Evolutionary conservation across 768 basidiomycete genomes (phyloP).

Genomic region (Thelephora aurantiotincta): DNA sequence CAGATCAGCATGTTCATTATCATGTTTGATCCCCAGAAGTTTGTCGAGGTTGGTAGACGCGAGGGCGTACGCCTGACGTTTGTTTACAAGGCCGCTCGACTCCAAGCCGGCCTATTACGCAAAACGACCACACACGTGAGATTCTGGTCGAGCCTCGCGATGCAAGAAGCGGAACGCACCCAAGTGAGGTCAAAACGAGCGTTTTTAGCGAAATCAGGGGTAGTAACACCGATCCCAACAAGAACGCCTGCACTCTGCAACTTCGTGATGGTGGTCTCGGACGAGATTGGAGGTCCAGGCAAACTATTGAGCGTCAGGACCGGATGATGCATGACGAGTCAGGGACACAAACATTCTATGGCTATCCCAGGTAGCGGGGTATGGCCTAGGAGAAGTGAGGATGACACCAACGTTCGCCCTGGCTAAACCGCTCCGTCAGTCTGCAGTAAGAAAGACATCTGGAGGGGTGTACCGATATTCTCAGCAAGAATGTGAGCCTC

Average conservation of each 20-base stretch:
- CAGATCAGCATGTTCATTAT: slow-evolving; percentile 20
- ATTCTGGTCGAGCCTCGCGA: neutral
- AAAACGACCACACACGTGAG: neutral
- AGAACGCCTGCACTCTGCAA: slow-evolving; percentile 49
- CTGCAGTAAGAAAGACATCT: slow-evolving; percentile 18
- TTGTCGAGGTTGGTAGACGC: slow-evolving; percentile 28
- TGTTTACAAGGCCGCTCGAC: slow-evolving; percentile 23
- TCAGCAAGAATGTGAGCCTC: slow-evolving; percentile 61
- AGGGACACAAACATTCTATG: slow-evolving; percentile 34
- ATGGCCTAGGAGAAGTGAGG: slow-evolving; percentile 43
- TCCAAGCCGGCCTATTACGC: slow-evolving; percentile 24
- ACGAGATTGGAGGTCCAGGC: slow-evolving; percentile 56
- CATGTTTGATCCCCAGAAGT: slow-evolving; percentile 26
- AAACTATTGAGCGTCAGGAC: slow-evolving; percentile 20
- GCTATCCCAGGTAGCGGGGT: slow-evolving; percentile 48
- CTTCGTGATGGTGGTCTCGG: slow-evolving; percentile 35
- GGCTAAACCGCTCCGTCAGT: slow-evolving; percentile 3
- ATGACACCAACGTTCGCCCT: slow-evolving; percentile 41
- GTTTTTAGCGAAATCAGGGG: slow-evolving; percentile 19
- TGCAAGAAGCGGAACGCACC: slow-evolving; percentile 15
- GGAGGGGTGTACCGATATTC: slow-evolving; percentile 31
- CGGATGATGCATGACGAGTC: neutral
- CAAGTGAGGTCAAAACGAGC: slow-evolving; percentile 25
- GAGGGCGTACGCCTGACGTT: slow-evolving; percentile 21
- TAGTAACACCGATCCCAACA: slow-evolving; percentile 38